Evolutionary conservation across 148 eudicot genomes (phyloP).

Genomic region (Arctostaphylos glauca): DNA sequence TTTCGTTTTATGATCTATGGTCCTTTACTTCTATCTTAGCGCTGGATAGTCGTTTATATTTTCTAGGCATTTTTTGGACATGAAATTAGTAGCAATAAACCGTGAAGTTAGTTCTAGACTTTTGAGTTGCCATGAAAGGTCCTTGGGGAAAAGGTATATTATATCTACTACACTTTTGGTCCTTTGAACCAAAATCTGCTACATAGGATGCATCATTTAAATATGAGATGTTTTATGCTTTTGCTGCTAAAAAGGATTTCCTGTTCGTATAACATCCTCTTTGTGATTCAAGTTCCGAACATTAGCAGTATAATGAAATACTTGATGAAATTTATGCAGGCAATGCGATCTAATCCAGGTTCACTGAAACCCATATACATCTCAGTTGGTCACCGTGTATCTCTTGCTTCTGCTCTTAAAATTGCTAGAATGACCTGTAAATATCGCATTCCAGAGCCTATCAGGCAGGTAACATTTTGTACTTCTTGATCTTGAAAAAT

Average conservation of each 20-base stretch:
- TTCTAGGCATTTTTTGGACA: background rate
- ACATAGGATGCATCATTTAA: background rate
- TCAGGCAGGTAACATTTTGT: conserved; percentile 62
- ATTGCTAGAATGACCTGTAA: conserved; percentile 67
- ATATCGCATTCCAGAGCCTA: conserved; percentile 89
- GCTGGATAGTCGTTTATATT: background rate
- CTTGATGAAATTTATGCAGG: conserved; percentile 39
- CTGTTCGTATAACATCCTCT: background rate
- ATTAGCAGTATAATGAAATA: background rate
- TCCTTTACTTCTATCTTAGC: background rate
- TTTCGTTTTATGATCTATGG: background rate
- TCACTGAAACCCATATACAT: conserved; percentile 78
- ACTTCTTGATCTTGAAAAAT: conserved; percentile 7
- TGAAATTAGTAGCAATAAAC: background rate
- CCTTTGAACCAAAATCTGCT: background rate
- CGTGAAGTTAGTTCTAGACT: background rate
- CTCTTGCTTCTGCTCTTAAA: conserved; percentile 63
- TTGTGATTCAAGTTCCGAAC: background rate
- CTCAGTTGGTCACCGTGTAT: conserved; percentile 88
- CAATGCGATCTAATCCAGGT: conserved; percentile 56
- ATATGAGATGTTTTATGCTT: background rate
- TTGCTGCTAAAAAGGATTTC: background rate
- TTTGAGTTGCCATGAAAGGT: background rate
- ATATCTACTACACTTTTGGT: background rate
- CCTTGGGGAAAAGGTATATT: background rate